Evolutionary conservation across 306 rosid species (phyloP).

Genomic region (Dalbergia oliveri): DNA sequence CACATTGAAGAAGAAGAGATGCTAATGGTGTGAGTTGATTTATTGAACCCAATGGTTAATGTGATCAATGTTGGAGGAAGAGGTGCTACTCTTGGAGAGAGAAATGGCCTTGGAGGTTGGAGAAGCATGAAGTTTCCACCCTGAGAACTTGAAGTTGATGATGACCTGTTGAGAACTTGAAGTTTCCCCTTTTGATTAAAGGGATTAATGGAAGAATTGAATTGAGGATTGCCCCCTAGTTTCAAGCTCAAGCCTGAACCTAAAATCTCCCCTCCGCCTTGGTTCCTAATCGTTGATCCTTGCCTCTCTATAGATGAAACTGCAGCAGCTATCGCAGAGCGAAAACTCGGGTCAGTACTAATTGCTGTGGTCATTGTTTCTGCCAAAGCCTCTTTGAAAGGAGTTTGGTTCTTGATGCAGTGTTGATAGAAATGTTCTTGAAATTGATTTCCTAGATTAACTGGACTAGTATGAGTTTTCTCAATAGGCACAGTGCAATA

Average conservation of each 20-base stretch:
- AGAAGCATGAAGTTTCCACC: slow-evolving; percentile 46
- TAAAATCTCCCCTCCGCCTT: slow-evolving; percentile 39
- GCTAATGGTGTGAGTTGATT: slow-evolving; percentile 8
- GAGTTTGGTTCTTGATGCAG: slow-evolving; percentile 48
- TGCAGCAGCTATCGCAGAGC: slow-evolving; percentile 56
- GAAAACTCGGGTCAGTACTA: slow-evolving; percentile 56
- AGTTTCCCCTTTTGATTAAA: slow-evolving; percentile 49
- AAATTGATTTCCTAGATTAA: slow-evolving; percentile 36
- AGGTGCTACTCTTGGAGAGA: slow-evolving; percentile 19
- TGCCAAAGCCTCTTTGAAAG: slow-evolving; percentile 50
- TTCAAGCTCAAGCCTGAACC: slow-evolving; percentile 47
- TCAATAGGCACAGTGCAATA: slow-evolving; percentile 29
- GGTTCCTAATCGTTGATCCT: slow-evolving; percentile 43
- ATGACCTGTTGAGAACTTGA: slow-evolving; percentile 43
- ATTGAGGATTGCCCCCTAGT: slow-evolving; percentile 39
- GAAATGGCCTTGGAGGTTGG: slow-evolving; percentile 46
- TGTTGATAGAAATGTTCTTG: slow-evolving; percentile 50
- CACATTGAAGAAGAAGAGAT: neutral
- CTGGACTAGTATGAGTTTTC: slow-evolving; percentile 24
- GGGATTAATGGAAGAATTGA: slow-evolving; percentile 35
- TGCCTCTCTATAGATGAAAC: slow-evolving; percentile 62
- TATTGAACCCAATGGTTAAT: slow-evolving; percentile 1
- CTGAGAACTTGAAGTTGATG: slow-evolving; percentile 46
- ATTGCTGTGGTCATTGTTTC: slow-evolving; percentile 65
- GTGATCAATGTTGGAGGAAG: neutral